These are phyloP conservation scores for Corniculantispora saksenae DNA, from an alignment of 2,329 filamentous ascomycete genomes.

Conservation along the genomic window DNA sequence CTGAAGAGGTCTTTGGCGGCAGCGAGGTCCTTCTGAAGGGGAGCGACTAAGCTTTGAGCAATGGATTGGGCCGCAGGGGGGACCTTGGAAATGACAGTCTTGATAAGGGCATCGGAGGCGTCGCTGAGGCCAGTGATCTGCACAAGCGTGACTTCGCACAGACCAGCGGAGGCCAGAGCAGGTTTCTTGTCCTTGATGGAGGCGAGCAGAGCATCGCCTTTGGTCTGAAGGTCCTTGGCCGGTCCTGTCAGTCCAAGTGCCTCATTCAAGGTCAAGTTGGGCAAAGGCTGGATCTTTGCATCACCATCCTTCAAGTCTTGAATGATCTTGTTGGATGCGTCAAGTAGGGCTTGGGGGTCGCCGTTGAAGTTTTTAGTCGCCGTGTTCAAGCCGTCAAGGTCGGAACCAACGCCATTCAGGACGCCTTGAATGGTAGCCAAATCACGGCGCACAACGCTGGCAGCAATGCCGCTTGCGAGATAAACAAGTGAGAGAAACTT, in stretches of 20 bases:
- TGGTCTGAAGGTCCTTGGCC: constrained; percentile 27
- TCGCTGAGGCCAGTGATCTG: constrained; percentile 28
- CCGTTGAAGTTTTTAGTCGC: constrained; percentile 29
- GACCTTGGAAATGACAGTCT: constrained; percentile 32
- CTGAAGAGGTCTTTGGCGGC: constrained; percentile 29
- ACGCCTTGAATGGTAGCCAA: constrained; percentile 20
- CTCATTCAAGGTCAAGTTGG: constrained; percentile 21
- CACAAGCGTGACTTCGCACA: constrained; percentile 30
- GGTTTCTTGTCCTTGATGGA: constrained; percentile 31
- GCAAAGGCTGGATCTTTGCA: constrained; percentile 21
- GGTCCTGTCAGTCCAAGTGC: constrained; percentile 23
- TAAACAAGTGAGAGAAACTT: constrained; percentile 3
- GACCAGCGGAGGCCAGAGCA: constrained; percentile 30
- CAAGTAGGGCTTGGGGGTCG: constrained; percentile 23
- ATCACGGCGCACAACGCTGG: constrained; percentile 21
- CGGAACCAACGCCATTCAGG: constrained; percentile 15
- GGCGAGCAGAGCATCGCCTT: constrained; percentile 28
- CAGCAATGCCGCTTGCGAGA: constrained; percentile 4
- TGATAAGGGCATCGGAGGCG: constrained; percentile 30
- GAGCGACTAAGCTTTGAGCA: constrained; percentile 28
- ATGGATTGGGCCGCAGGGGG: constrained; percentile 31
- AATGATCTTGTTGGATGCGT: constrained; percentile 26
- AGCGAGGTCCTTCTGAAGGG: constrained; percentile 28
- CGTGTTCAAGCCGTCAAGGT: constrained; percentile 26
- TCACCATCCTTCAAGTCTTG: constrained; percentile 24